phyloP scores from a whole-genome alignment of 176 grass and related monocot species.

The Pontederia paniculata region DNA sequence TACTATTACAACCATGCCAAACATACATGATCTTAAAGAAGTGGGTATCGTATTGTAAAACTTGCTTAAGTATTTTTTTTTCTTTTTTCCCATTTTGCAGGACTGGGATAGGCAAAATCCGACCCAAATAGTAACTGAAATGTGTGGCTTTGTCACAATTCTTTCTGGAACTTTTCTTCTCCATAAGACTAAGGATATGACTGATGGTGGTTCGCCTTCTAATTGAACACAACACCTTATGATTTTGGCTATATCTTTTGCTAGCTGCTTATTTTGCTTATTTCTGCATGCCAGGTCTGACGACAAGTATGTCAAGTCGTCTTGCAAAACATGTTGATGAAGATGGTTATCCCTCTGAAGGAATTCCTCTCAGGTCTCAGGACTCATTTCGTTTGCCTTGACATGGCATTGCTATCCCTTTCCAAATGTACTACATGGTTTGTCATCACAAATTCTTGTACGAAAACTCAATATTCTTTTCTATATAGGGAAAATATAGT shows the following conservation, averaged over 20 bases:
- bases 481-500: too few species aligned
- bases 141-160: slow-evolving; percentile 69
- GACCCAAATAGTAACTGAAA: slow-evolving; percentile 71
- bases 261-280: slow-evolving; percentile 18
- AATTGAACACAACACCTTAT: background rate
- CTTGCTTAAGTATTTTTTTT: background rate
- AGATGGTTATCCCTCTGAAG: slow-evolving; percentile 26
- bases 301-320: slow-evolving; percentile 24
- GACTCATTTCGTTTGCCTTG: slow-evolving; percentile 34
- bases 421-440: too few species aligned
- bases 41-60: too few species aligned
- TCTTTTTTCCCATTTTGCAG: slow-evolving; percentile 10
- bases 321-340: slow-evolving; percentile 34
- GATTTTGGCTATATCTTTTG: background rate
- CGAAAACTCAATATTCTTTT: too few species aligned
- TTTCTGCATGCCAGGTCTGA: slow-evolving; percentile 16
- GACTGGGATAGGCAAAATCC: slow-evolving; percentile 79
- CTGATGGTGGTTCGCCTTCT: slow-evolving; percentile 26
- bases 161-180: slow-evolving; percentile 76
- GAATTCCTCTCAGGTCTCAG: slow-evolving; percentile 43
- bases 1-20: too few species aligned
- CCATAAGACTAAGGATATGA: slow-evolving; percentile 75
- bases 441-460: too few species aligned
- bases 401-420: background rate
- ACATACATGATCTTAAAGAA: too few species aligned